Conservation (phyloP, 2,329 filamentous ascomycete genomes). For the Colletotrichum lindemuthianum region DNA sequence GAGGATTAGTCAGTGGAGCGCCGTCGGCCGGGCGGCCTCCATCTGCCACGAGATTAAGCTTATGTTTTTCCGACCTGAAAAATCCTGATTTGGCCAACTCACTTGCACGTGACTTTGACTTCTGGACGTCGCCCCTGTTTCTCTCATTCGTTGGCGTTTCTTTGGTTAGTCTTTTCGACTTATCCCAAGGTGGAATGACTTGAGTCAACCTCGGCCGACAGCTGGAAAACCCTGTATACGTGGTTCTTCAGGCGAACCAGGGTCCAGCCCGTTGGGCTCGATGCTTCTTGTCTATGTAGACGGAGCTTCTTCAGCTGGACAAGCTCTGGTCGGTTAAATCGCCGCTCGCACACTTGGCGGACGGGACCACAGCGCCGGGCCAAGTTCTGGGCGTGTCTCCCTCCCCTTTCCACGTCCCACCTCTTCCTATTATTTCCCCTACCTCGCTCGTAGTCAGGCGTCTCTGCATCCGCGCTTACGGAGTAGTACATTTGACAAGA, state of each 20-base stretch:
- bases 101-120: conserved; percentile 8
- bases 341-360: conserved; percentile 23
- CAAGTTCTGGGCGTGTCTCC: conserved; percentile 20
- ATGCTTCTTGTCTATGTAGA: too few relatives aligned
- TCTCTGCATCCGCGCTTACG: too few relatives aligned
- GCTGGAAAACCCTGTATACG: too few relatives aligned
- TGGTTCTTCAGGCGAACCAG: too few relatives aligned
- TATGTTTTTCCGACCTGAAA: conserved; percentile 5
- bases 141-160: background rate
- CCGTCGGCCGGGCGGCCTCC: conserved; percentile 14
- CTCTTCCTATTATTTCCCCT: background rate
- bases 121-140: too few relatives aligned
- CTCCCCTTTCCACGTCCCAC: background rate
- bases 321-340: too few relatives aligned
- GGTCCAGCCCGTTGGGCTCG: too few relatives aligned
- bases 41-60: conserved; percentile 30
- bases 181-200: too few relatives aligned
- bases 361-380: conserved; percentile 25
- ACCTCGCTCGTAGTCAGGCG: background rate
- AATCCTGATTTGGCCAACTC: background rate
- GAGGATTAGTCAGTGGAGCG: background rate
- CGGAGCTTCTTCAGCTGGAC: too few relatives aligned
- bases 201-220: too few relatives aligned
- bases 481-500: too few relatives aligned
- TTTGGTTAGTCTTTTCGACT: too few relatives aligned